These are phyloP conservation scores for Aspergillus costaricaensis DNA, from an alignment of 2,329 filamentous ascomycete genomes.

Conservation along the genomic window DNA sequence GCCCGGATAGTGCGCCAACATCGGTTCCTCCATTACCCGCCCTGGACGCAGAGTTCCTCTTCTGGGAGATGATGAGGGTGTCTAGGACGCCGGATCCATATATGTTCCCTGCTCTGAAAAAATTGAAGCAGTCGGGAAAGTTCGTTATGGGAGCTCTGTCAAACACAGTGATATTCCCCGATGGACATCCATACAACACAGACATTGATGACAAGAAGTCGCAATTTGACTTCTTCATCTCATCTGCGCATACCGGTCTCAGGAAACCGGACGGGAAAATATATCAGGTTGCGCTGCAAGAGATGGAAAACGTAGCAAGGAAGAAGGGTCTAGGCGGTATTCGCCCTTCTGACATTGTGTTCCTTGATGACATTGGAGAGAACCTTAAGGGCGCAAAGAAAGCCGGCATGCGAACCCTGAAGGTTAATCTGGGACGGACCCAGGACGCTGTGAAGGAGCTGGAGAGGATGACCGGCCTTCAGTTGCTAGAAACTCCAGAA, in stretches of 20 bases:
- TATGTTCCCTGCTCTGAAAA: slow-evolving; percentile 80
- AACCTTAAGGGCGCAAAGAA: slow-evolving; percentile 80
- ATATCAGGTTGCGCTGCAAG: slow-evolving; percentile 71
- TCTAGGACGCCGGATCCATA: slow-evolving; percentile 74
- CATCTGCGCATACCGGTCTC: slow-evolving; percentile 80
- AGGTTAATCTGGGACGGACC: slow-evolving; percentile 75
- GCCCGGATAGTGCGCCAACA: slow-evolving; percentile 19
- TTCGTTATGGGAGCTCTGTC: slow-evolving; percentile 80
- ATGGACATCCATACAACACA: slow-evolving; percentile 67
- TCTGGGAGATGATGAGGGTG: slow-evolving; percentile 85
- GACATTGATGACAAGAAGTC: slow-evolving; percentile 61
- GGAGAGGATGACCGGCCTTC: slow-evolving; percentile 71
- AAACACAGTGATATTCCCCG: slow-evolving; percentile 87
- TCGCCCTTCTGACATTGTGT: slow-evolving; percentile 69
- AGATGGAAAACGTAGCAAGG: slow-evolving; percentile 65
- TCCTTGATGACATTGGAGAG: slow-evolving; percentile 91
- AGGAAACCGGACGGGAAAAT: slow-evolving; percentile 84
- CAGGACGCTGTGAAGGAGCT: slow-evolving; percentile 80
- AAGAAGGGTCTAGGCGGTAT: slow-evolving; percentile 59
- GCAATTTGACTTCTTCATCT: slow-evolving; percentile 85
- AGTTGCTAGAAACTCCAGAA: slow-evolving; percentile 39
- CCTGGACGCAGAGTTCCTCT: slow-evolving; percentile 76
- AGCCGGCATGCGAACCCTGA: slow-evolving; percentile 78
- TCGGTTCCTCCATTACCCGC: slow-evolving; percentile 65
- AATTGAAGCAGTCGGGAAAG: slow-evolving; percentile 62